These are phyloP conservation scores for Leccinum disarticulatum DNA, from an alignment of 768 basidiomycete species.

Conservation along the genomic window DNA sequence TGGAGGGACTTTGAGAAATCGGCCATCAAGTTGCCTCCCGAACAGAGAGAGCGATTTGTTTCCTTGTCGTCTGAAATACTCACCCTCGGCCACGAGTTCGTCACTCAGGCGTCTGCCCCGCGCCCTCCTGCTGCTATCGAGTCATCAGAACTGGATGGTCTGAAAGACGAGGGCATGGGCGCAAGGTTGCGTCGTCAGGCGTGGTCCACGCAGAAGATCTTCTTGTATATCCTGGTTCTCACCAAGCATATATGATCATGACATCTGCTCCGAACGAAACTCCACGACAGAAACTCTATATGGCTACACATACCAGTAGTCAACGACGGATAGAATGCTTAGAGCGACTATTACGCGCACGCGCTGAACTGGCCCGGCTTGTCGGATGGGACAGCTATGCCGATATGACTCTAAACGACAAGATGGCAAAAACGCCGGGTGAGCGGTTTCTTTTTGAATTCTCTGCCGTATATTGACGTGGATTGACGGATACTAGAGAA, in stretches of 20 bases:
- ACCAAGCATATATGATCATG: constrained; percentile 93
- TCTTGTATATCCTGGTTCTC: constrained; percentile 79
- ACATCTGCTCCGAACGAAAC: constrained; percentile 84
- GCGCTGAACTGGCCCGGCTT: constrained; percentile 80
- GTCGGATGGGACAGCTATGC: constrained; percentile 87
- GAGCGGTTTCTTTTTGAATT: constrained; percentile 16
- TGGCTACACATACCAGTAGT: constrained; percentile 77
- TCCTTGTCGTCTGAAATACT: constrained; percentile 88
- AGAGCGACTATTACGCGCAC: constrained; percentile 70
- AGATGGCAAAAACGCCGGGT: constrained; percentile 97
- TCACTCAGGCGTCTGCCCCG: constrained; percentile 61
- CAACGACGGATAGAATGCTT: constrained; percentile 72
- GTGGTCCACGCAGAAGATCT: constrained; percentile 71
- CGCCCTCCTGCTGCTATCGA: constrained; percentile 69
- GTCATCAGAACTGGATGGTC: constrained; percentile 65
- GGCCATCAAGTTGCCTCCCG: constrained; percentile 83
- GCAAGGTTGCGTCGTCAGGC: constrained; percentile 72
- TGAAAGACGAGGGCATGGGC: constrained; percentile 79
- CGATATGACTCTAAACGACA: constrained; percentile 84
- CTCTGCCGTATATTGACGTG: constrained; percentile 4
- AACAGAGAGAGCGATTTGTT: constrained; percentile 79
- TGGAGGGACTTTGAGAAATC: constrained; percentile 98
- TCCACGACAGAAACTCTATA: constrained; percentile 77
- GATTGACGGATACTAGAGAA: constrained; percentile 52
- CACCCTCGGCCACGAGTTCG: constrained; percentile 82